Evolutionary conservation across 2,329 filamentous ascomycete genomes (phyloP), one percentile per base, ranked within the genome.

Genomic region (Thelonectria blattea): DNA sequence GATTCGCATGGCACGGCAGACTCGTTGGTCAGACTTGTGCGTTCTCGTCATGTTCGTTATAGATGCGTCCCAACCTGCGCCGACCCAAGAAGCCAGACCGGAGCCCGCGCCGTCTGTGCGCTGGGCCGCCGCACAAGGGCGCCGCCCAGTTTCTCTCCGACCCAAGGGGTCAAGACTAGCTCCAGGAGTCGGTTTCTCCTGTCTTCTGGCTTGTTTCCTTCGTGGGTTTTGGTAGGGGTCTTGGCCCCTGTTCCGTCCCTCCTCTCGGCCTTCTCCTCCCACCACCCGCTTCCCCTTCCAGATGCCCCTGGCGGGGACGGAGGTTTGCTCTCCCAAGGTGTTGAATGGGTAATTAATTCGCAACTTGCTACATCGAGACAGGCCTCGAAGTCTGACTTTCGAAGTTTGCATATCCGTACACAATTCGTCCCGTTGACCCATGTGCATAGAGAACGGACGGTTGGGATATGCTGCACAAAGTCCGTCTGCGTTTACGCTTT

Each of bases 91-190:
- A 63, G 60, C 56, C 61, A 63, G 59, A 56, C 59, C 63, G 62
- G 64, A 48, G 69, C 61, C 65, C 64, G 61, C 61, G 66, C 63
- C 68, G 59, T 62, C 62, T 68, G 62, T 69, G 65, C 66, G 65
- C 63, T 64, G 62, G 64, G 49, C 55, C 62, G 62, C 54, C 58
- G 61, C 57, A 68, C 57, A 58, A 65, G 49, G 46, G 17, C 61
- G 52, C 55, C 58, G 56, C 58, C 58, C 56, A 52, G 56, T 39
- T 50, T 49, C 46, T 53, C 46, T 53, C 30, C 32, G n/a, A 41
- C 50, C 46, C 50, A 50, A 22, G 34, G 17, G 34, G 48, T 43
- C 45, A 50, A 22, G 34, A 15, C 54, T 66, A 64, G 65, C 27
- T 56, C 32, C 52, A 59, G 46, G 63, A 65, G 55, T 61, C 58